Conservation (phyloP, 225 moss, liverwort and hornwort species). For the Polytrichum formosum region DNA sequence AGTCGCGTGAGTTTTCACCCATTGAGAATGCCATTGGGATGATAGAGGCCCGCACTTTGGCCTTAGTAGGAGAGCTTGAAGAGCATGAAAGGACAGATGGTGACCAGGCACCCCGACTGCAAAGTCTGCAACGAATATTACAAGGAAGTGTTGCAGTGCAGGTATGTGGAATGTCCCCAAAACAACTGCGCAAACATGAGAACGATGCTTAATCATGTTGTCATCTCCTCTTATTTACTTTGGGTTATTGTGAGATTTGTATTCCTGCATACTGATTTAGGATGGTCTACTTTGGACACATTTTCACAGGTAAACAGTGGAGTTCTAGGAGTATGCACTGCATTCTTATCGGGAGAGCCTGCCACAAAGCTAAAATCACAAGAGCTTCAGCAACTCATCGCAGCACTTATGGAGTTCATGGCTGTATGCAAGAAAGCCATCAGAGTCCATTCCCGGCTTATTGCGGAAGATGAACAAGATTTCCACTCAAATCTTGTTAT, state of each 20-base stretch:
- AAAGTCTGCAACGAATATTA: conserved; percentile 91
- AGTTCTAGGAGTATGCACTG: conserved; percentile 96
- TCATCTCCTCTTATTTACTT: conserved; percentile 4
- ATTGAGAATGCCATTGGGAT: conserved; percentile 99
- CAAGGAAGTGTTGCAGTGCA: conserved; percentile 99
- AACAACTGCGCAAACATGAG: background rate
- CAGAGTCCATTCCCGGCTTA: conserved; percentile 81
- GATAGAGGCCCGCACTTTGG: conserved; percentile 89
- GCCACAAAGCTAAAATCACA: conserved; percentile 78
- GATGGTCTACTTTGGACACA: background rate
- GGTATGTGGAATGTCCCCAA: conserved; percentile 28
- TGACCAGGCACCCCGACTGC: conserved; percentile 86
- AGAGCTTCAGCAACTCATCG: conserved; percentile 96
- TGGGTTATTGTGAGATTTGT: background rate
- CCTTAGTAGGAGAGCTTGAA: conserved; percentile 81
- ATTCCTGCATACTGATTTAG: background rate
- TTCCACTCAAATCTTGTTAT: conserved; percentile 97
- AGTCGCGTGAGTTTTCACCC: conserved; percentile 90
- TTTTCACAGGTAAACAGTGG: conserved; percentile 89
- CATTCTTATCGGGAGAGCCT: conserved; percentile 92
- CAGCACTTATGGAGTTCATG: conserved; percentile 96
- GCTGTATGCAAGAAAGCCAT: conserved; percentile 97
- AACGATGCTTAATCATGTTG: background rate
- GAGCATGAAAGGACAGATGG: conserved; percentile 83
- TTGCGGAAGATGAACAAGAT: conserved; percentile 97